phyloP scores from a whole-genome alignment of 345 rosid genomes.

The Nasturtium officinale region DNA sequence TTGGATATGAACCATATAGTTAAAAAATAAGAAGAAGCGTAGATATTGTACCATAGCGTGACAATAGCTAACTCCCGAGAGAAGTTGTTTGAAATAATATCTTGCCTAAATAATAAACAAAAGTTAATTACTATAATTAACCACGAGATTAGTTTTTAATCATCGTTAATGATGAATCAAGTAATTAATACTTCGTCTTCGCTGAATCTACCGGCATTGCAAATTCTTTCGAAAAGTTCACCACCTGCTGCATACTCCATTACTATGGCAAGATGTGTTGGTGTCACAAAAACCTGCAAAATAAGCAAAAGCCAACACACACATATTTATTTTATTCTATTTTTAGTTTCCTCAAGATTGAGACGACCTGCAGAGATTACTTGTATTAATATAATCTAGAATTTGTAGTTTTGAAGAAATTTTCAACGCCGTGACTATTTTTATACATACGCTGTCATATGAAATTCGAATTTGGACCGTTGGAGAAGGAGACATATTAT shows the following conservation, averaged over 20 bases:
- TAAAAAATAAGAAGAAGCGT: background rate
- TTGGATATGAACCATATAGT: background rate
- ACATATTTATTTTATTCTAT: conserved; percentile 6
- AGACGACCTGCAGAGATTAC: conserved; percentile 13
- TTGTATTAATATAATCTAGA: conserved; percentile 3
- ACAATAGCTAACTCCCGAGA: conserved; percentile 92
- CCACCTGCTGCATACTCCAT: conserved; percentile 96
- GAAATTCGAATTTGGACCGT: conserved; percentile 33
- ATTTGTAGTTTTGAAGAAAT: background rate
- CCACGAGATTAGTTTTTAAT: background rate
- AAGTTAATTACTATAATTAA: background rate
- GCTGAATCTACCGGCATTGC: conserved; percentile 82
- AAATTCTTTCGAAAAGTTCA: conserved; percentile 80
- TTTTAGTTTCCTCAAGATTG: background rate
- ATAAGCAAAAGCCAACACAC: conserved; percentile 2
- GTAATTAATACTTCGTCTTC: conserved; percentile 66
- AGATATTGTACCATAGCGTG: conserved; percentile 67
- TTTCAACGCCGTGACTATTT: conserved; percentile 38
- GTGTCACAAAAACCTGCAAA: conserved; percentile 70
- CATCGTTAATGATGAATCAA: background rate
- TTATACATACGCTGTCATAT: conserved; percentile 28
- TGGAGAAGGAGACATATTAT: conserved; percentile 21
- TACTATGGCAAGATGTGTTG: conserved; percentile 86
- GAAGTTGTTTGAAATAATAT: conserved; percentile 84
- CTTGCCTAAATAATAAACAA: conserved; percentile 62